These are phyloP conservation scores for Capsicum rhomboideum DNA, from an alignment of 257 asterid genomes.

Conservation along the genomic window DNA sequence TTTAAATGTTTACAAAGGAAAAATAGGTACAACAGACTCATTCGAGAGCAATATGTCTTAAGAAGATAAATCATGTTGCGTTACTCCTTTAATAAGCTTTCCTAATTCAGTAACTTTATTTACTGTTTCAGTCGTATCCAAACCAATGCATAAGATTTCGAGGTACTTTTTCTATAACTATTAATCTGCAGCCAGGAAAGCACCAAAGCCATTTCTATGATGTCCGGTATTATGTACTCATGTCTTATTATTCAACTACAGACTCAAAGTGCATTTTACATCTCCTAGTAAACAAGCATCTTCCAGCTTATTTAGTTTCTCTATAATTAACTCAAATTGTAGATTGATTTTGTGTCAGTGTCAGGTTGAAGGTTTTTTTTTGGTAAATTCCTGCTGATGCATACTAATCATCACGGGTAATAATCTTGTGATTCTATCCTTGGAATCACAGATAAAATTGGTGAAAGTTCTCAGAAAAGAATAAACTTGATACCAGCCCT, in stretches of 20 bases:
- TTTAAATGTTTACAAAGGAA: background rate
- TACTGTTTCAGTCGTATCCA: background rate
- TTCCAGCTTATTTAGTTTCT: background rate
- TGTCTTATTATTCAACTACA: background rate
- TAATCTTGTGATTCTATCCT: background rate
- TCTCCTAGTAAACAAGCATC: background rate
- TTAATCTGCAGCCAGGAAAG: background rate
- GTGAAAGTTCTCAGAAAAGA: background rate
- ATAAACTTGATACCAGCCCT: background rate
- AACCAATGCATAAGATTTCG: background rate
- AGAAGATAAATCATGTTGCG: background rate
- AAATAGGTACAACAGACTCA: background rate
- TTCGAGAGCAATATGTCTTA: background rate
- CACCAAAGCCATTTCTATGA: background rate
- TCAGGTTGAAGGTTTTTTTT: background rate
- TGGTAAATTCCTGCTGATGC: background rate
- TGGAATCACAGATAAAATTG: background rate
- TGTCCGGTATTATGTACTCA: background rate
- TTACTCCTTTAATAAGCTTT: background rate
- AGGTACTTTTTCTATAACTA: background rate
- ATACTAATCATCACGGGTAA: background rate
- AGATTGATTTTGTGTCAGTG: background rate
- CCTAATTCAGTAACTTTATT: background rate
- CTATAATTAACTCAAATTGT: background rate
- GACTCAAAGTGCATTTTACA: background rate